phyloP scores from a whole-genome alignment of 139 green algal species.

The Tetradesmus lagerheimii region DNA sequence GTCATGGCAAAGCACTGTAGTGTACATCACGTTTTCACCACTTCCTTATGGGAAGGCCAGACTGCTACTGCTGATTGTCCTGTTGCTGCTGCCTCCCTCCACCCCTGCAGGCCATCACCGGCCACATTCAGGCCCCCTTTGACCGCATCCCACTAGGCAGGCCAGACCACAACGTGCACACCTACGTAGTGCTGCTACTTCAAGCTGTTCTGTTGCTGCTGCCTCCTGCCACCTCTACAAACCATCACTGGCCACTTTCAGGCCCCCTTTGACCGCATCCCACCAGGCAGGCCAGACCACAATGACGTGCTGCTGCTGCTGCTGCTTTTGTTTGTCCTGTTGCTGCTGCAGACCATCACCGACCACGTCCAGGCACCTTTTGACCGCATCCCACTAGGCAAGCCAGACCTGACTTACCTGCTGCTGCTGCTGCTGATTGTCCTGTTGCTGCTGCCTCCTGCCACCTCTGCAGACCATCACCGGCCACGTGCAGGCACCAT shows the following conservation, averaged over 20 bases:
- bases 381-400: not conserved
- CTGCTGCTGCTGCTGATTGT: no score
- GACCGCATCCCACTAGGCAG: not conserved
- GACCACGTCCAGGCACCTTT: not conserved
- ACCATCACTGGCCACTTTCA: conserved; percentile 1
- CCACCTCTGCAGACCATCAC: not conserved
- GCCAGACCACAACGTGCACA: conserved; percentile 15
- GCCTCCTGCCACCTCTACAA: no score
- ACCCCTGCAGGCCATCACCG: conserved; percentile 1
- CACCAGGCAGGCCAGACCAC: not conserved
- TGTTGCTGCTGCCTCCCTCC: no score
- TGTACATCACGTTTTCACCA: not conserved
- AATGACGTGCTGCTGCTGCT: conserved; percentile 6
- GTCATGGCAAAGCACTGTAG: no score
- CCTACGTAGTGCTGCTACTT: not conserved
- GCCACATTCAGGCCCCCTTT: not conserved
- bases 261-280: not conserved
- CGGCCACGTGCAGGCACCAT: not conserved
- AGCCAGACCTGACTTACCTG: no score
- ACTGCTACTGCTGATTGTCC: no score
- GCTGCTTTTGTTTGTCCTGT: no score
- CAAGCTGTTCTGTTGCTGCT: no score
- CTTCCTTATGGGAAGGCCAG: not conserved
- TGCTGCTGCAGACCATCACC: conserved; percentile 14
- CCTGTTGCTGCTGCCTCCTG: no score